Evolutionary conservation across 257 asterid species (phyloP), one percentile per base, ranked within the genome.

Genomic region (Misopates orontium): DNA sequence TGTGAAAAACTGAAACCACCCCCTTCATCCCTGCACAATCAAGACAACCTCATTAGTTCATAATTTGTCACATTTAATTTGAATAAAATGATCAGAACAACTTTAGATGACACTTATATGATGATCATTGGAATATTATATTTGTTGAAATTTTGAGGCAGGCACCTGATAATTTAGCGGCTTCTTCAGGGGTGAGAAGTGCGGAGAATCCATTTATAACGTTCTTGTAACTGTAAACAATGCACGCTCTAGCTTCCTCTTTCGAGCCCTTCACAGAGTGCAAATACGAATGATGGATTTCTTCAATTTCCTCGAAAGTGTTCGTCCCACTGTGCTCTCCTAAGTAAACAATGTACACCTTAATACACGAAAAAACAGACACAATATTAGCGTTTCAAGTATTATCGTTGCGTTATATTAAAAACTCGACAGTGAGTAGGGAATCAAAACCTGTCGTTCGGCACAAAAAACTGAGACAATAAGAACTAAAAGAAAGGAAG

Each of bases 181-280:
- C 86, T 83, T 83, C 89, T 48, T 78, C 60, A 3, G 79, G 78
- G 10, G 77, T 76, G 59, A 80, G 86, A 63, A 69, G 31, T 8
- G 89, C 89, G 5, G 89, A 76, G 83, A 83, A 83, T 68, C 89
- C 89, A 60, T 80, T 80, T 66, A 83, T 80, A 55, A 66, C 68
- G 4, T 80, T 76, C 66, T 73, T 78, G 56, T 76, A 83, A 71
- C 89, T 78, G 59, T 83, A 73, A 51, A 83, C 39, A 0, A 78
- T 69, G 63, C 79, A 73, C 20, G 67, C 64, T 63, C 49, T 78
- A 0, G 79, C 84, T 52, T 80, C 82, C 40, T 83, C 67, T 61
- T 70, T 53, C n/a, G 83, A 72, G 10, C 70, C 75, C 76, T 83
- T 83, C 1, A 73, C 82, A 21, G 47, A 47, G 11, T 64, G 73